Conservation (phyloP, 768 basidiomycete genomes). For the Coprinellus micaceus region DNA sequence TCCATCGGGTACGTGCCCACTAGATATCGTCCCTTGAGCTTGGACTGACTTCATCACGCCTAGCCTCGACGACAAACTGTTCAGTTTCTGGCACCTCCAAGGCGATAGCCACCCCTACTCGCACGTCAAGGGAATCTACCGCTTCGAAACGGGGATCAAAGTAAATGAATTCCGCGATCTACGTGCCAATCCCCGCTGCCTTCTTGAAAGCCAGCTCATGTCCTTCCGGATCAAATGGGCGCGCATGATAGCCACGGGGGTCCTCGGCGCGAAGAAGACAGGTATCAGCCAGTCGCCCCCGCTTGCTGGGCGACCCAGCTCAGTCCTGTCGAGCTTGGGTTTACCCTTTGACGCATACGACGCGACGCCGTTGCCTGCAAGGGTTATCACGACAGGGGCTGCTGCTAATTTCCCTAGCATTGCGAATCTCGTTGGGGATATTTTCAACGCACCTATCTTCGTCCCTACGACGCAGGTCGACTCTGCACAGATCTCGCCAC, state of each 20-base stretch:
- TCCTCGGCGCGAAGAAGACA: conserved; percentile 44
- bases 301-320: conserved; percentile 23
- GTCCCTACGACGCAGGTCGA: conserved; percentile 75
- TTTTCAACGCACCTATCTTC: conserved; percentile 79
- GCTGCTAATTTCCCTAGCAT: conserved; percentile 83
- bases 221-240: conserved; percentile 83
- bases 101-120: conserved; percentile 71
- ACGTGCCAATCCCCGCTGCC: conserved; percentile 83
- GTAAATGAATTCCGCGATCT: conserved; percentile 87
- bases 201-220: conserved; percentile 77
- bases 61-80: conserved; percentile 89
- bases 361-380: conserved; percentile 54
- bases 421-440: conserved; percentile 73
- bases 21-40: background rate
- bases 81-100: conserved; percentile 86
- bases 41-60: background rate
- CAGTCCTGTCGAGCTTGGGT: conserved; percentile 47
- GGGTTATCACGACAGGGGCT: conserved; percentile 71
- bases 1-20: conserved; percentile 69
- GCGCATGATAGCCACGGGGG: conserved; percentile 63
- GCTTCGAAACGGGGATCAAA: conserved; percentile 85
- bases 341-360: conserved; percentile 81
- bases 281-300: conserved; percentile 33
- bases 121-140: conserved; percentile 80
- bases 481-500: conserved; percentile 65